Evolutionary conservation across 1,284 basidiomycete species (phyloP), one percentile per base, ranked within the genome.

Genomic region (Sporisorium scitamineum): DNA sequence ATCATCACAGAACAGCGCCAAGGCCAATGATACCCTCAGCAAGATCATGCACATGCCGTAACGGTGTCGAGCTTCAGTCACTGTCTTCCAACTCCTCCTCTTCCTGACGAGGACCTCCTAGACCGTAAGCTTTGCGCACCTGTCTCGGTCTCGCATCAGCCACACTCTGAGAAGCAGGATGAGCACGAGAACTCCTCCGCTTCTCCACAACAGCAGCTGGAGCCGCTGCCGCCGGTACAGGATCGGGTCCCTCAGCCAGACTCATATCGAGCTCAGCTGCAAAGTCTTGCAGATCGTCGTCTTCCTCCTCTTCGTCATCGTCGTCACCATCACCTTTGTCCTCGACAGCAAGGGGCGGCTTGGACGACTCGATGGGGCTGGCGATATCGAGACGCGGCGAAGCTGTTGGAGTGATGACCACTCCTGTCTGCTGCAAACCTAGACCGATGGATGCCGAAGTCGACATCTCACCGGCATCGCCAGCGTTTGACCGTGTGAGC

Each of bases 1-100:
- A n/a, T n/a, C n/a, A n/a, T n/a, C n/a, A n/a, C n/a, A n/a, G n/a
- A n/a, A n/a, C n/a, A n/a, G n/a, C n/a, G n/a, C n/a, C n/a, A n/a
- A n/a, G n/a, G n/a, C n/a, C n/a, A n/a, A n/a, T n/a, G n/a, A n/a
- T n/a, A n/a, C n/a, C n/a, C n/a, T n/a, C n/a, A n/a, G n/a, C n/a
- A n/a, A n/a, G n/a, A n/a, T n/a, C n/a, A n/a, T 42, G 5, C 41
- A 20, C n/a, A 20, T 42, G 41, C 41, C n/a, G 13, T 1, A 42
- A 42, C 41, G 34, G 34, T 39, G n/a, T 39, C 3, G 37, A 14
- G 18, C 6, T 8, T 54, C 27, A 76, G 32, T 76, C 73, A 50
- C 73, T 76, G 13, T 76, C 73, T 24, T 76, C 73, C 47, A 76
- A 34, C 37, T 76, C 73, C 34, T 76, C 73, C 32, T 76, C 73